Conservation (phyloP, 345 rosid genomes). For the Syzygium aromaticum region DNA sequence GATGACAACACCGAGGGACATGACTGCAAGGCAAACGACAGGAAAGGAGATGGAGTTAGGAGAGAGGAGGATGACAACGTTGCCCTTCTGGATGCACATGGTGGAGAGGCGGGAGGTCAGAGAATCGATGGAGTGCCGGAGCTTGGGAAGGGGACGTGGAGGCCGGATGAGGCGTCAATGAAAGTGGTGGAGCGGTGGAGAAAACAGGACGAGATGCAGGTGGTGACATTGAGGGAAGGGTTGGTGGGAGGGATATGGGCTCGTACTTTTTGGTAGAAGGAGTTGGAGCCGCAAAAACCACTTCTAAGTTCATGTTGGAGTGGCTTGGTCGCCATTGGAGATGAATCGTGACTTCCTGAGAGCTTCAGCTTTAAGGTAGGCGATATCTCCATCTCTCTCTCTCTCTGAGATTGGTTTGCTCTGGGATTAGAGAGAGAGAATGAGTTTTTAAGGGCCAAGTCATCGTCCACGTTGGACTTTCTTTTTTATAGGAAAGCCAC, state of each 20-base stretch:
- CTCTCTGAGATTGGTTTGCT: neutral
- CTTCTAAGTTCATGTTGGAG: neutral
- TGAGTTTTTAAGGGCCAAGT: neutral
- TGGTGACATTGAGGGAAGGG: neutral
- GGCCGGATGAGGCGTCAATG: conserved; percentile 69
- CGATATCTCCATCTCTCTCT: neutral
- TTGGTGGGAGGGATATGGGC: neutral
- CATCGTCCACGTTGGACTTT: neutral
- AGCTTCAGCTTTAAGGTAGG: neutral
- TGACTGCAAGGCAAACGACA: no score
- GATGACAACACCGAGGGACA: no score
- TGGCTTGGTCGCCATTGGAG: neutral
- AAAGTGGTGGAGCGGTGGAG: conserved; percentile 64
- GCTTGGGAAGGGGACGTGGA: conserved; percentile 49
- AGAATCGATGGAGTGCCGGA: conserved; percentile 62
- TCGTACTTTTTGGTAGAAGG: neutral
- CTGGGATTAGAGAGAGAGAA: neutral
- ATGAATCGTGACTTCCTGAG: neutral
- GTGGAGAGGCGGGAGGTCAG: conserved; percentile 4
- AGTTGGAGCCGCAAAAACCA: neutral
- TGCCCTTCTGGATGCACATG: neutral
- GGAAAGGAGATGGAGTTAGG: neutral
- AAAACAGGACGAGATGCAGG: conserved; percentile 7
- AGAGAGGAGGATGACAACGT: neutral
- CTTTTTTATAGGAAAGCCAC: neutral